These are phyloP conservation scores for Knoxdaviesia capensis DNA, from an alignment of 2,329 filamentous ascomycete species.

Conservation along the genomic window DNA sequence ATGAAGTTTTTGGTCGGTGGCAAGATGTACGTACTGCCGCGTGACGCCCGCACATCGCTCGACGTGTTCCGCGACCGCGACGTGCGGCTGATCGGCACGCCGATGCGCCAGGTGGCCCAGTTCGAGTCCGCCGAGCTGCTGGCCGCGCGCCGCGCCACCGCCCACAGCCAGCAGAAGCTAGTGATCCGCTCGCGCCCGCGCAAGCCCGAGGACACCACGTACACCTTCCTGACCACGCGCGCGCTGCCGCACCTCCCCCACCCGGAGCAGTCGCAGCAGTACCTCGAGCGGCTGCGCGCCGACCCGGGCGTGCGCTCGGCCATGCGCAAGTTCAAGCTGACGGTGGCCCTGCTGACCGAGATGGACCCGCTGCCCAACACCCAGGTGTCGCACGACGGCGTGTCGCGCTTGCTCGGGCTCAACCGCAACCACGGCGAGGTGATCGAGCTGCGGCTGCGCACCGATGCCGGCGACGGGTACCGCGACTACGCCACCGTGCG, in stretches of 20 bases:
- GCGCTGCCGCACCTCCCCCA: conserved; percentile 62
- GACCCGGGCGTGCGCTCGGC: conserved; percentile 70
- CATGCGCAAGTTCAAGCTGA: conserved; percentile 74
- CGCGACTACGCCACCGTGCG: conserved; percentile 82
- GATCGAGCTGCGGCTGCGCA: conserved; percentile 78
- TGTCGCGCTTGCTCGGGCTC: conserved; percentile 58
- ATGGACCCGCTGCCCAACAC: conserved; percentile 86
- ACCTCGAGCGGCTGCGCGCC: conserved; percentile 55
- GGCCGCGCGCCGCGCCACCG: conserved; percentile 12
- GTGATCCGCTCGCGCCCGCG: conserved; percentile 3
- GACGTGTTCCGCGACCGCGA: too few relatives aligned
- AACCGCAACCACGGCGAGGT: conserved; percentile 79
- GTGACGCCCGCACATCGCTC: too few relatives aligned
- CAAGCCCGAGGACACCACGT: conserved; percentile 38
- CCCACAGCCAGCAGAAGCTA: conserved; percentile 16
- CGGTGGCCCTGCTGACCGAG: conserved; percentile 72
- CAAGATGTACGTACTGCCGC: too few relatives aligned
- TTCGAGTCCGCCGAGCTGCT: not conserved
- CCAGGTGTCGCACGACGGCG: conserved; percentile 43
- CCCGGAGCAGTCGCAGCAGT: conserved; percentile 47
- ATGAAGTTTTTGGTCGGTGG: too few relatives aligned
- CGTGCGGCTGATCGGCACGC: not conserved
- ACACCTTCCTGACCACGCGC: conserved; percentile 64
- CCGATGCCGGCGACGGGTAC: conserved; percentile 86
- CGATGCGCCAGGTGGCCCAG: not conserved